Percentiles rank a stretch among this genome's conserved stretches.
Conservation (phyloP, 73 alveolate genomes). For the Breviolum minutum region DNA sequence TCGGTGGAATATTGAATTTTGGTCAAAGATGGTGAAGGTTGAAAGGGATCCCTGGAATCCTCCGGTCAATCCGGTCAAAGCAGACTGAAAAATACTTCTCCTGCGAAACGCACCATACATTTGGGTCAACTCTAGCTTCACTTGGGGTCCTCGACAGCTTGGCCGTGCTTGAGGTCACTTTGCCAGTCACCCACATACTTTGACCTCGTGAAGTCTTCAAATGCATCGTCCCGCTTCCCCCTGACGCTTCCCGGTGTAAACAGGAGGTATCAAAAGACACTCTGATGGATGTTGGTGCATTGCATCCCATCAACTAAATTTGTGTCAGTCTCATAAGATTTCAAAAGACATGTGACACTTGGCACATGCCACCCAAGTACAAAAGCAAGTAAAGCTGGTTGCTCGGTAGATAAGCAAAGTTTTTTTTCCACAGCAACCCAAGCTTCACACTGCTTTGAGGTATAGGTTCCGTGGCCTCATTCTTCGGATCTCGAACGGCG, state of each 20-base stretch:
- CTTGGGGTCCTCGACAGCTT: constrained; percentile 36
- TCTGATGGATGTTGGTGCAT: background rate
- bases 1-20: background rate
- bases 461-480: constrained; percentile 76
- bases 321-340: background rate
- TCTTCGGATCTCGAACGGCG: too few species aligned
- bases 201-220: background rate
- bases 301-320: too few species aligned
- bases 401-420: background rate
- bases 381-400: background rate
- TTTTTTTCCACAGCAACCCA: background rate
- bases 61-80: background rate
- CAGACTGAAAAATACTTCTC: background rate
- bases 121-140: background rate
- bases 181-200: constrained; percentile 93
- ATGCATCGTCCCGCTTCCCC: too few species aligned
- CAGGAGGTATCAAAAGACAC: background rate
- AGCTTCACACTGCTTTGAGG: constrained; percentile 56
- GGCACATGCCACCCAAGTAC: background rate
- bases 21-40: too few species aligned
- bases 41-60: background rate
- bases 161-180: constrained; percentile 88
- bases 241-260: too few species aligned
- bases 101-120: too few species aligned
- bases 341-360: too few species aligned